Evolutionary conservation across 305 asterid genomes (phyloP).

Genomic region (Ilex paraguariensis): DNA sequence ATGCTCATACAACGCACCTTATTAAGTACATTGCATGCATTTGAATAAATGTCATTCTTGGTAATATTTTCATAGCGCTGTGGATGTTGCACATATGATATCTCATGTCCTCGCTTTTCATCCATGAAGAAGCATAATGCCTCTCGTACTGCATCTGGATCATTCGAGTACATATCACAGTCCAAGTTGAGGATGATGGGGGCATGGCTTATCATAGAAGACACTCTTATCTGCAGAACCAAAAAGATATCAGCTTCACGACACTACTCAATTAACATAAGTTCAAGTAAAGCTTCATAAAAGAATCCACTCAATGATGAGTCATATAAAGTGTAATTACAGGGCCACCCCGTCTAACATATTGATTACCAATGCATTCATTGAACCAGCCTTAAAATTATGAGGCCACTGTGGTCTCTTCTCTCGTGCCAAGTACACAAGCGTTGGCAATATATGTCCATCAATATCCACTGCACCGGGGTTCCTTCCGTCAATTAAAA

Average conservation of each 20-base stretch:
- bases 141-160: conserved; percentile 55
- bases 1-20: conserved; percentile 22
- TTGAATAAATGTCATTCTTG: conserved; percentile 51
- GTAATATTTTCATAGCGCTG: conserved; percentile 43
- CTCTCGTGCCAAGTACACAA: conserved; percentile 73
- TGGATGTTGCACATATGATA: conserved; percentile 56
- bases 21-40: conserved; percentile 15
- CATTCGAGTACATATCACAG: conserved; percentile 85
- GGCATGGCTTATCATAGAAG: conserved; percentile 67
- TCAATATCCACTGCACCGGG: conserved; percentile 33
- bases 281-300: too few relatives aligned
- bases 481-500: conserved; percentile 56
- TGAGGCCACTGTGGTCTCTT: conserved; percentile 53
- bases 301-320: too few relatives aligned
- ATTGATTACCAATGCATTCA: conserved; percentile 69
- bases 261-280: too few relatives aligned
- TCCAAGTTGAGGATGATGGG: conserved; percentile 78
- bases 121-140: conserved; percentile 81
- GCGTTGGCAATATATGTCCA: conserved; percentile 52
- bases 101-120: conserved; percentile 39
- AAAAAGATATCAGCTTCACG: background rate
- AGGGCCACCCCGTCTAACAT: too few relatives aligned
- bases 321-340: too few relatives aligned
- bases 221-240: conserved; percentile 51
- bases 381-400: conserved; percentile 84